Percentiles rank a stretch among this genome's conserved stretches.
phyloP scores from a whole-genome alignment of 192 early-diverging fungal species.

The Kickxella alabastrina region DNA sequence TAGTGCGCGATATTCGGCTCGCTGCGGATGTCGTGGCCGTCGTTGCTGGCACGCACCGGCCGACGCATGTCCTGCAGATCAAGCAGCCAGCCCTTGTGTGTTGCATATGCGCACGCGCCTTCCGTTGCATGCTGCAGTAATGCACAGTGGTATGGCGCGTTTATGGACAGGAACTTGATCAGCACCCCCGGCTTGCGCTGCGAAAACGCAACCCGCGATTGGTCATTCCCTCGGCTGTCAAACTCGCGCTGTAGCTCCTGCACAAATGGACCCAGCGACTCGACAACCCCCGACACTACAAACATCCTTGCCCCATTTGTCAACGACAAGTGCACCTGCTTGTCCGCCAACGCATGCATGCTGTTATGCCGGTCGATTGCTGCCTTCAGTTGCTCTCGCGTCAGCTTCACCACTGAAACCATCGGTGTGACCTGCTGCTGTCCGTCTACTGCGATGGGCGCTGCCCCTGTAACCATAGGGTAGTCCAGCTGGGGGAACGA shows the following conservation, averaged over 20 bases:
- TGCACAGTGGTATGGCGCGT: slow-evolving; percentile 78
- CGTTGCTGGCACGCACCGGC: slow-evolving; percentile 74
- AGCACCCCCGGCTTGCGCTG: slow-evolving; percentile 78
- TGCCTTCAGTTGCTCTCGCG: slow-evolving; percentile 64
- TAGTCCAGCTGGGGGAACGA: slow-evolving; percentile 76
- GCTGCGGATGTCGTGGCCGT: slow-evolving; percentile 72
- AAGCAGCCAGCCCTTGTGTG: slow-evolving; percentile 52
- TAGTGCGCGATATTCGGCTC: slow-evolving; percentile 57
- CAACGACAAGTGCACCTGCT: slow-evolving; percentile 73
- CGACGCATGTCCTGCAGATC: slow-evolving; percentile 39
- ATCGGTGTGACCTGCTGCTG: slow-evolving; percentile 75
- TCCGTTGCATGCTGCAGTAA: slow-evolving; percentile 62
- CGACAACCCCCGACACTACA: slow-evolving; percentile 79
- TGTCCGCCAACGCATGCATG: slow-evolving; percentile 57
- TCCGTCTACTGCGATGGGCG: slow-evolving; percentile 63
- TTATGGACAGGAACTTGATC: slow-evolving; percentile 77
- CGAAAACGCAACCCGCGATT: slow-evolving; percentile 71
- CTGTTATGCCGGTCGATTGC: slow-evolving; percentile 71
- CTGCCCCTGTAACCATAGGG: slow-evolving; percentile 67
- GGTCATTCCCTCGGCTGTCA: slow-evolving; percentile 54
- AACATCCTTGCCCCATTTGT: slow-evolving; percentile 75
- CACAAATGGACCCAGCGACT: slow-evolving; percentile 58
- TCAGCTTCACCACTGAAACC: slow-evolving; percentile 77
- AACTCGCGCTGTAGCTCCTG: slow-evolving; percentile 63
- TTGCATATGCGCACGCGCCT: slow-evolving; percentile 60